Base-by-base conservation (phyloP, 2,329 filamentous ascomycete genomes). In the Macrophomina pseudophaseolina region DNA sequence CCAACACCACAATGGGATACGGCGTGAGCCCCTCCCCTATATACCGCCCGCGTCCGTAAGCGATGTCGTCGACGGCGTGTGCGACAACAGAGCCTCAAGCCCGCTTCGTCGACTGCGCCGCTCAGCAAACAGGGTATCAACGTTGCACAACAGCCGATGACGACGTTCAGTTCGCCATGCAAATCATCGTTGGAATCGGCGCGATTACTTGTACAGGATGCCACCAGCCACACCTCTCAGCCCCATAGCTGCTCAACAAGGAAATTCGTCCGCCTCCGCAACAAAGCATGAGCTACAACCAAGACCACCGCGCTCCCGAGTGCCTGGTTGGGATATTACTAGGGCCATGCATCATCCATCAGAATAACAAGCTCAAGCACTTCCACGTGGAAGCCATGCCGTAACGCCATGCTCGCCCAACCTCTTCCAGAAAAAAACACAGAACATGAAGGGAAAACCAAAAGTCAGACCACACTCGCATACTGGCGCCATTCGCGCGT, bases 81-180 rank as follows among this genome's bases (percentile, higher is more conserved):
- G 58, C 58, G 56, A 60, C 56, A 5, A 6, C 54, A 58, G 54
- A 42, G 23, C 54, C 38, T 42, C 54, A 40, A 33, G 52, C 30
- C 49, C 49, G 28, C 49, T 7, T 52, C 23, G 30, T 33, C 38
- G 52, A 28, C 52, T 40, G 52, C 52, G 35, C 35, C 56, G 56
- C 56, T 30, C 42, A 5, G 56, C 42, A 51, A 62, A 62, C 58
- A 49, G 32, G 58, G 58, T 44, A 62, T 7, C 30, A n/a, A 33
- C 58, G 58, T 62, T 62, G 49, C 58, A 62, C 58, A 62, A 33
- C 58, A 62, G 58, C 42, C 56, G 58, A 62, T 62, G 58, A 62
- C 58, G 58, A 62, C 58, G 58, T 62, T n/a, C 44, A 33, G 28
- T 51, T 28, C 44, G 44, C 46, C 14, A 62, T 28, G 58, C 58